Evolutionary conservation across 148 eudicot species (phyloP).

Genomic region (Nepenthes gracilis): DNA sequence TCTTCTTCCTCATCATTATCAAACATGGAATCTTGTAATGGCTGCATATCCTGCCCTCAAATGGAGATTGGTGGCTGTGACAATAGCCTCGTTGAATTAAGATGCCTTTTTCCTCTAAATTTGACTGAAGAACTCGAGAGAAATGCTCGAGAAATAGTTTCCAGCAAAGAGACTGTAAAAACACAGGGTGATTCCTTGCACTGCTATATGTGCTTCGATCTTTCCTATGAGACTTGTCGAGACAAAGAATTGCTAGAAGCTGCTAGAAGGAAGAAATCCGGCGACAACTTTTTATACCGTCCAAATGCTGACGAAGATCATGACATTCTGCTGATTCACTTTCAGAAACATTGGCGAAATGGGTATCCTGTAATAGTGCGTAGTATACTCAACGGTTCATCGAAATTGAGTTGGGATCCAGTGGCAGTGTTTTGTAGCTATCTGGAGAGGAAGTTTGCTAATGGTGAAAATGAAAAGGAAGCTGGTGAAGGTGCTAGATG

Average conservation of each 20-base stretch:
- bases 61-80: constrained; percentile 69
- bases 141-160: constrained; percentile 41
- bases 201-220: constrained; percentile 32
- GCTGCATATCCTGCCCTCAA: constrained; percentile 57
- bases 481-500: constrained; percentile 23
- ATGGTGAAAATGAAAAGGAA: constrained; percentile 26
- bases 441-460: constrained; percentile 36
- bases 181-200: constrained; percentile 24
- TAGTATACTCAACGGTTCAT: constrained; percentile 27
- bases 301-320: constrained; percentile 41
- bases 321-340: constrained; percentile 43
- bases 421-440: constrained; percentile 51
- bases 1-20: constrained; percentile 12
- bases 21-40: constrained; percentile 32
- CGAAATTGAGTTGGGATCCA: constrained; percentile 66
- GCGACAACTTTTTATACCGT: constrained; percentile 53
- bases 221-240: constrained; percentile 15
- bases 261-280: constrained; percentile 31
- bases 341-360: constrained; percentile 76
- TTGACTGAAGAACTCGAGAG: constrained; percentile 63
- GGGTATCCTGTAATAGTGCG: constrained; percentile 85
- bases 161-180: constrained; percentile 28
- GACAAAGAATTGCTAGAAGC: constrained; percentile 29
- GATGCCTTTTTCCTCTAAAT: constrained; percentile 43
- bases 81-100: constrained; percentile 50